Percentiles rank a stretch among this genome's conserved stretches.
Conservation (phyloP, 2,329 filamentous ascomycete genomes). For the Ampelomyces quisqualis region DNA sequence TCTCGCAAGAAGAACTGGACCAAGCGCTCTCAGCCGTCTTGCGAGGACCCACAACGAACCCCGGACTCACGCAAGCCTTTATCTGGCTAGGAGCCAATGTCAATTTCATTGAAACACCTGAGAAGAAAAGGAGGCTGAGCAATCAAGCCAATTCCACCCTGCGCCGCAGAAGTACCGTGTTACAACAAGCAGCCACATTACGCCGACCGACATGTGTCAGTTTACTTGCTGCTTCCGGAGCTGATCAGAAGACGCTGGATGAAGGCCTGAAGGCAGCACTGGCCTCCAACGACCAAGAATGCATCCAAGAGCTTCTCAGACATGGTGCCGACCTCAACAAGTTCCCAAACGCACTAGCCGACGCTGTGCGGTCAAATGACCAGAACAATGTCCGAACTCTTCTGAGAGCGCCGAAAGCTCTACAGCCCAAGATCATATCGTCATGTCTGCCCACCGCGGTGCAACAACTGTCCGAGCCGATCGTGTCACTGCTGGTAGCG, state of each 20-base stretch:
- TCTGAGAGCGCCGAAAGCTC: constrained; percentile 36
- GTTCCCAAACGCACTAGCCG: constrained; percentile 33
- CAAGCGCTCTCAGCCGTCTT: constrained; percentile 38
- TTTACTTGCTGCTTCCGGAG: constrained; percentile 37
- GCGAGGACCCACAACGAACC: constrained; percentile 29
- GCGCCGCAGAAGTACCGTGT: constrained; percentile 38
- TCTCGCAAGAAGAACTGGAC: constrained; percentile 41
- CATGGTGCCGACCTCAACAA: constrained; percentile 39
- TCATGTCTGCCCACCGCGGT: constrained; percentile 37
- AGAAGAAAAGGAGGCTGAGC: constrained; percentile 20
- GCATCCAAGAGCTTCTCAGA: constrained; percentile 37
- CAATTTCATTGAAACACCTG: constrained; percentile 26
- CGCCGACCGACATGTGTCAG: constrained; percentile 34
- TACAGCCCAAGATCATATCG: constrained; percentile 34
- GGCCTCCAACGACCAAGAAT: constrained; percentile 33
- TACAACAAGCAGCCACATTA: constrained; percentile 38
- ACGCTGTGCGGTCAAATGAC: constrained; percentile 35
- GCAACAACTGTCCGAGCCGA: constrained; percentile 32
- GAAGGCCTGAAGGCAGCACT: constrained; percentile 39
- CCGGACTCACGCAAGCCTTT: constrained; percentile 39
- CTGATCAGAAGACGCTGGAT: constrained; percentile 39
- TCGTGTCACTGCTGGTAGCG: constrained; percentile 32
- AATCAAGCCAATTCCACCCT: constrained; percentile 20
- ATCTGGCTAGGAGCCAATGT: constrained; percentile 39
- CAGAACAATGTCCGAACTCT: constrained; percentile 33